phyloP scores from a whole-genome alignment of 2,329 filamentous ascomycete genomes.

The Leptographium lundbergii region DNA sequence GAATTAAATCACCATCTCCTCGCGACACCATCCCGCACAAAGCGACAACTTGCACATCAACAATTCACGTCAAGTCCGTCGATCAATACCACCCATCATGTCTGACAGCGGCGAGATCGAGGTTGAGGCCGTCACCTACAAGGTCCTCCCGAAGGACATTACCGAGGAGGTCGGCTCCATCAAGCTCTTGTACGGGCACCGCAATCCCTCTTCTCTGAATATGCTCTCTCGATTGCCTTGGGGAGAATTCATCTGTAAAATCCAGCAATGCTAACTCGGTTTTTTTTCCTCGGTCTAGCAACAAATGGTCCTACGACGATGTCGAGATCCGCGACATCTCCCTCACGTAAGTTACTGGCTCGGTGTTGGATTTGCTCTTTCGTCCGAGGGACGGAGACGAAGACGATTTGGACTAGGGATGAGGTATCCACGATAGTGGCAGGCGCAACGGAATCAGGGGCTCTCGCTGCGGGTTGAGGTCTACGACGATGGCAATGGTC shows the following conservation, averaged over 20 bases:
- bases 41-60: background rate
- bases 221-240: background rate
- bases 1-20: constrained; percentile 1
- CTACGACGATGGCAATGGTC: too few species aligned
- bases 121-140: constrained; percentile 63
- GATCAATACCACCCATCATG: constrained; percentile 48
- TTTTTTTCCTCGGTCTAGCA: constrained; percentile 10
- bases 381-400: too few species aligned
- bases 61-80: constrained; percentile 10
- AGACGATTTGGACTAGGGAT: background rate
- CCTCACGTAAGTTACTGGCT: constrained; percentile 65
- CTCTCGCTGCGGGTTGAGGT: background rate
- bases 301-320: constrained; percentile 96
- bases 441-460: background rate
- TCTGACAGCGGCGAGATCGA: constrained; percentile 93
- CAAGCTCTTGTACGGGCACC: constrained; percentile 57
- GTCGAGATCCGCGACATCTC: constrained; percentile 99
- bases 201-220: background rate
- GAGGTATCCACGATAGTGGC: background rate
- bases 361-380: too few species aligned
- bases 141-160: constrained; percentile 88
- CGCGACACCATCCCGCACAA: constrained; percentile 3
- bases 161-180: constrained; percentile 77
- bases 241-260: background rate
- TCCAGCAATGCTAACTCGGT: constrained; percentile 1